A percentile compares a stretch with the other conserved stretches of the same genome.
phyloP scores from a whole-genome alignment of 2,329 filamentous ascomycete species.

The Pseudodiploospora longispora region DNA sequence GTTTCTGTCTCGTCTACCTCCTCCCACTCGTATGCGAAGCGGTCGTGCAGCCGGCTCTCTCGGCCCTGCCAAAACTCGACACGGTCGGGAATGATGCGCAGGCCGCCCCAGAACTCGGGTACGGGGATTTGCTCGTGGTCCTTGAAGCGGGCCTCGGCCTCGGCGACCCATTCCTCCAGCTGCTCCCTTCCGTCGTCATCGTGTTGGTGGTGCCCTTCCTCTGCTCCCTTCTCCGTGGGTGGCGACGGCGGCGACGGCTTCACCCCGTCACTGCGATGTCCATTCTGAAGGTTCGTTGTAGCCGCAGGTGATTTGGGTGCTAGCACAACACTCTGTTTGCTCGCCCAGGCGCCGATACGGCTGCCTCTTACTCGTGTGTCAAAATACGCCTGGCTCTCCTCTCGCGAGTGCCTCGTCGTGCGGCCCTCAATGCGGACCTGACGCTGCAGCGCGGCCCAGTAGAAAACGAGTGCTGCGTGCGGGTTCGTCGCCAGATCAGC shows the following conservation, averaged over 20 bases:
- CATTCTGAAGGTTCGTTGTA: no score
- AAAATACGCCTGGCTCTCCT: slow-evolving; percentile 65
- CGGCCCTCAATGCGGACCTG: slow-evolving; percentile 85
- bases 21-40: slow-evolving; percentile 73
- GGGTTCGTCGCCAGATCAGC: slow-evolving; percentile 64
- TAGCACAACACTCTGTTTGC: slow-evolving; percentile 75
- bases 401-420: slow-evolving; percentile 55
- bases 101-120: slow-evolving; percentile 88
- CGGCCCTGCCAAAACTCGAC: slow-evolving; percentile 97
- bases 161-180: slow-evolving; percentile 69
- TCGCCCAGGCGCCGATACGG: slow-evolving; percentile 88
- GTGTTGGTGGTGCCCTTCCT: slow-evolving; percentile 11
- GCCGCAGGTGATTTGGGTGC: slow-evolving; percentile 23
- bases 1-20: slow-evolving; percentile 22
- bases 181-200: slow-evolving; percentile 61
- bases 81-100: slow-evolving; percentile 75
- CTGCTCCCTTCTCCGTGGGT: not conserved
- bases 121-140: slow-evolving; percentile 75
- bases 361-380: slow-evolving; percentile 68
- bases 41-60: slow-evolving; percentile 83
- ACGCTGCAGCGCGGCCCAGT: slow-evolving; percentile 78
- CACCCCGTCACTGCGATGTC: no score
- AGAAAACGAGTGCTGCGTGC: slow-evolving; percentile 78
- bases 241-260: no score
- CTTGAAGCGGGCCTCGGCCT: slow-evolving; percentile 68